Percentiles rank a stretch among this genome's conserved stretches.
phyloP scores from a whole-genome alignment of 352 stramenopile species.

The Phytophthora fragariaefolia region DNA sequence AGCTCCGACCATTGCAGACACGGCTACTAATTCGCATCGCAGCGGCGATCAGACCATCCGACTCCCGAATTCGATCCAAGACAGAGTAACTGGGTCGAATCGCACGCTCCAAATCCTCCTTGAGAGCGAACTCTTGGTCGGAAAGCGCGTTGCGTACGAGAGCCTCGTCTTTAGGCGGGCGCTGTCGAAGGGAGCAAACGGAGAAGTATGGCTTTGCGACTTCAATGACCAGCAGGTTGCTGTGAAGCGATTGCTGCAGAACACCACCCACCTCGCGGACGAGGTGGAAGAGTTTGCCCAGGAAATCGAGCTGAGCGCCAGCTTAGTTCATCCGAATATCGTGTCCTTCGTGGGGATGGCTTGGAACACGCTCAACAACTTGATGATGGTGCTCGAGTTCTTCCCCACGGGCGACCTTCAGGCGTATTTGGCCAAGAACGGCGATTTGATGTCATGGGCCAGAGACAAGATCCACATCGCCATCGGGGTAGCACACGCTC shows the following conservation, averaged over 20 bases:
- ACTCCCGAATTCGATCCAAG: constrained; percentile 4
- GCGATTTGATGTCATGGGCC: constrained; percentile 34
- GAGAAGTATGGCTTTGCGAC: constrained; percentile 56
- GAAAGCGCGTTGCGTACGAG: constrained; percentile 36
- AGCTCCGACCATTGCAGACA: constrained; percentile 9
- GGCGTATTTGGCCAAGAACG: constrained; percentile 35
- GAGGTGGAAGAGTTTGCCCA: constrained; percentile 45
- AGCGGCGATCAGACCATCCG: constrained; percentile 30
- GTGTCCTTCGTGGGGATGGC: constrained; percentile 45
- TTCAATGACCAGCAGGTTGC: constrained; percentile 43
- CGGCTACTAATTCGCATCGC: constrained; percentile 7
- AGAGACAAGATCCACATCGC: constrained; percentile 48
- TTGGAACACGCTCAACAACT: constrained; percentile 57
- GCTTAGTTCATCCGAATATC: constrained; percentile 43
- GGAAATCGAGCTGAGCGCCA: constrained; percentile 46
- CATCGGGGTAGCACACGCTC: constrained; percentile 33
- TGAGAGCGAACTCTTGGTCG: constrained; percentile 10
- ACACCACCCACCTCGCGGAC: constrained; percentile 29
- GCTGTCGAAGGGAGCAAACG: constrained; percentile 51
- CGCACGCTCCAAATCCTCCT: constrained; percentile 26
- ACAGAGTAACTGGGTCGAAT: constrained; percentile 18
- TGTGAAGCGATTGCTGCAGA: constrained; percentile 49
- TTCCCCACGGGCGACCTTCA: constrained; percentile 52
- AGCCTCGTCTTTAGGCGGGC: constrained; percentile 32
- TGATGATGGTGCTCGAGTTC: constrained; percentile 53